These are phyloP conservation scores for Malus asiatica DNA, from an alignment of 306 rosid genomes.

Conservation along the genomic window DNA sequence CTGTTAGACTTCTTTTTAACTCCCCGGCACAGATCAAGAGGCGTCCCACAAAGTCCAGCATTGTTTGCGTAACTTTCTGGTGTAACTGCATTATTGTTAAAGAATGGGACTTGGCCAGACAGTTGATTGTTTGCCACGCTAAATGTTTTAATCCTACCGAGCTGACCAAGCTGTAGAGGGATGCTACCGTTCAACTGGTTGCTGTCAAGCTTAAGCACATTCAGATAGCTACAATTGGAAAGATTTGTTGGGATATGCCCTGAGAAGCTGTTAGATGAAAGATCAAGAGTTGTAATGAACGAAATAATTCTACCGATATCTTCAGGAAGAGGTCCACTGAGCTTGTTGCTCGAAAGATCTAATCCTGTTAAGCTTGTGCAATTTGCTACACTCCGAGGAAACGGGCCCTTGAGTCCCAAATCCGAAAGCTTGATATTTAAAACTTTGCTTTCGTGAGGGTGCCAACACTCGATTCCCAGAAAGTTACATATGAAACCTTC, in stretches of 20 bases:
- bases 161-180: conserved; percentile 38
- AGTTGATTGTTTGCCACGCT: conserved; percentile 49
- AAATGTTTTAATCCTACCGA: conserved; percentile 37
- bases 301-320: conserved; percentile 1
- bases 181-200: conserved; percentile 56
- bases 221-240: conserved; percentile 46
- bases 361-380: conserved; percentile 74
- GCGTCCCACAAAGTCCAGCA: conserved; percentile 51
- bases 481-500: conserved; percentile 72
- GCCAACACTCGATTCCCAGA: conserved; percentile 82
- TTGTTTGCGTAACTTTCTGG: conserved; percentile 41
- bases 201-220: conserved; percentile 48
- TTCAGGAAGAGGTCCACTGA: conserved; percentile 45
- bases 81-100: not conserved
- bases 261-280: conserved; percentile 59
- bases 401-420: conserved; percentile 70
- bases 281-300: conserved; percentile 48
- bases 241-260: conserved; percentile 44
- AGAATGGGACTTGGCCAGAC: conserved; percentile 47
- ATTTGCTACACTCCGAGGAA: conserved; percentile 41
- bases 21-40: conserved; percentile 14
- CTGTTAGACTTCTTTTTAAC: conserved; percentile 27
- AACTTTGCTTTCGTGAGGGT: conserved; percentile 73
- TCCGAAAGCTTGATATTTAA: conserved; percentile 50
- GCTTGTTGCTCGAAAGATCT: conserved; percentile 62